Evolutionary conservation across 108 stramenopile genomes (phyloP), one percentile per base, ranked within the genome.

Genomic region (Cylindrotheca closterium): DNA sequence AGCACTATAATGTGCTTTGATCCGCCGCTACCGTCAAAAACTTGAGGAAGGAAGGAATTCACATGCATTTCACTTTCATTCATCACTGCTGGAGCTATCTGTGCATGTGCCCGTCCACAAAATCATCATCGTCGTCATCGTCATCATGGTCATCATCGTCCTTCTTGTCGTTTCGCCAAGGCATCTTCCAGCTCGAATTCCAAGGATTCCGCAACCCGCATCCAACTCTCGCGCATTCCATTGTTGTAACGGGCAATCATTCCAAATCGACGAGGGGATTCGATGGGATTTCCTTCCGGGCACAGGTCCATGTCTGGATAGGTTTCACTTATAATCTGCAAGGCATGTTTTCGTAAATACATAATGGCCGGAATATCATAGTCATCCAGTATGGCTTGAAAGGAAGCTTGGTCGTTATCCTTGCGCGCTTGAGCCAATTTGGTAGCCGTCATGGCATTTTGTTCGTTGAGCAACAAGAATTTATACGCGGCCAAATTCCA

Each of bases 401-500:
- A 12, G 10, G 10, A 3, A 12, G 18, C 33, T n/a, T 37, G 32
- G 32, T 62, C 26, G 3, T 29, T 15, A 27, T 27, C 48, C 5
- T 49, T 27, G 24, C 50, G 58, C 18, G 59, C 51, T 3, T 70
- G 42, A 19, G 23, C 47, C 15, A 70, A 49, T 28, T 42, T 15
- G 1, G 5, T 5, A 12, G 58, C 22, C 25, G 42, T 2, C 8
- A 31, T 48, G 1, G 68, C 59, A 51, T 70, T 34, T 15, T 34
- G 48, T 58, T 54, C 37, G 25, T 34, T 27, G 21, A 70, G 29
- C 31, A 58, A 60, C 0, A 68, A 29, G 31, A 68, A 58, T 19
- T 47, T 46, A 42, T 42, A 42, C 7, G 15, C 15, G 37, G 10
- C 37, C 24, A 62, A 12, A 29, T 61, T n/a, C 70, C 62, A 63